Base-by-base conservation (phyloP, 805 yeast species). In the Lipomyces sp. region DNA sequence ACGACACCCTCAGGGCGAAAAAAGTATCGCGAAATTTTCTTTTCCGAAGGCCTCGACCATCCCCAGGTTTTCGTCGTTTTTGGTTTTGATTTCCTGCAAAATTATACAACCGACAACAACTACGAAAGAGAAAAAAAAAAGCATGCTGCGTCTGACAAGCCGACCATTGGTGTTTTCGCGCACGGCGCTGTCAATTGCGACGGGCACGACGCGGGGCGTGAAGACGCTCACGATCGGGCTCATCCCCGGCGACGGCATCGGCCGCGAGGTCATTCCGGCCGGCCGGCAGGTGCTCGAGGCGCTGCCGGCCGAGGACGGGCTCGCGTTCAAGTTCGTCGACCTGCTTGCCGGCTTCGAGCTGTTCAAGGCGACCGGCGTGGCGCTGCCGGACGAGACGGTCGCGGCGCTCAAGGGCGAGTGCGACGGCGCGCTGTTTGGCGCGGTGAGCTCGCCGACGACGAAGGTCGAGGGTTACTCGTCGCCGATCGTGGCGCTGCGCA, bases 201-300 rank as follows among this genome's bases (percentile, higher is more conserved):
- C 35, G 19, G 7, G 31, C n/a, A 33, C 38, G 21, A 18, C 19
- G 21, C 43, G 57, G 2, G 57, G 57, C 6, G n/a, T 55, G 22
- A 53, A 52, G 48, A 52, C 57, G 6, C 39, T 55, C 36, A 47
- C 39, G 36, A 52, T 68, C 50, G 84, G 86, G 53, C 77, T 93
- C 66, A 90, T 93, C 62, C 96, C 98, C 45, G 98, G 98, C 68
- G 98, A 93, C 69, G 98, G 98, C 60, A 93, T 93, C 62, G 98
- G 98, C 49, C 81, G 85, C 65, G 98, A 93, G 72, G 98, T 93
- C 41, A 90, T 93, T 54, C 98, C 98, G 61, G 72, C 98, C 39
- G 98, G 98, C 62, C 80, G 81, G 61, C 86, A 86, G 58, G 80
- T 93, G 28, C 76, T 93, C 61, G 91, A 91, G 71, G 83, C 82